Conservation (phyloP, 257 asterid species). For the Scutellaria barbata region DNA sequence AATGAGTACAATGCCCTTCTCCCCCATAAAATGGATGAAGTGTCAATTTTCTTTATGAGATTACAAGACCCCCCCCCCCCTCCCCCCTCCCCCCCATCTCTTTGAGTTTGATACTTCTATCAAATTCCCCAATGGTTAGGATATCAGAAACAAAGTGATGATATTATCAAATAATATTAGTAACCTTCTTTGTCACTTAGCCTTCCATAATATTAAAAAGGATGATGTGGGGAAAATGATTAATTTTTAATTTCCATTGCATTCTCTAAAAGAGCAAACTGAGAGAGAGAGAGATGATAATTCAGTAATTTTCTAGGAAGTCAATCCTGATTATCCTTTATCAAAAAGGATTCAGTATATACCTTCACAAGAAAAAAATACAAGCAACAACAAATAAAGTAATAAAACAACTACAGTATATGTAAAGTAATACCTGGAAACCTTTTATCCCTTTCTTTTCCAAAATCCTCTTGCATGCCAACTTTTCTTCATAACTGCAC, state of each 20-base stretch:
- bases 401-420: too few relatives aligned
- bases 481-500: conserved; percentile 85
- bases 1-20: not conserved
- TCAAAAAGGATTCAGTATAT: not conserved
- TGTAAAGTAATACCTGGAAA: conserved; percentile 67
- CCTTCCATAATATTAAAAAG: not conserved
- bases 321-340: conserved; percentile 15
- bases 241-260: not conserved
- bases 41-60: not conserved
- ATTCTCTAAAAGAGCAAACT: not conserved
- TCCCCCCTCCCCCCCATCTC: too few relatives aligned
- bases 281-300: not conserved
- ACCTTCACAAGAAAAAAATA: conserved; percentile 12
- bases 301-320: not conserved
- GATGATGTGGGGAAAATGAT: not conserved
- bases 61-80: not conserved
- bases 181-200: not conserved
- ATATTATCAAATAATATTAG: conserved; percentile 2
- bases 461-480: conserved; percentile 77
- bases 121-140: not conserved
- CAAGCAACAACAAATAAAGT: conserved; percentile 2
- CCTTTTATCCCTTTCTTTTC: conserved; percentile 90
- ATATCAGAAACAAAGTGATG: not conserved
- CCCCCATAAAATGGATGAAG: not conserved
- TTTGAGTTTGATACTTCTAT: conserved; percentile 7